Base-by-base conservation (phyloP, 441 rosid genomes). In the Rhodomyrtus psidioides region DNA sequence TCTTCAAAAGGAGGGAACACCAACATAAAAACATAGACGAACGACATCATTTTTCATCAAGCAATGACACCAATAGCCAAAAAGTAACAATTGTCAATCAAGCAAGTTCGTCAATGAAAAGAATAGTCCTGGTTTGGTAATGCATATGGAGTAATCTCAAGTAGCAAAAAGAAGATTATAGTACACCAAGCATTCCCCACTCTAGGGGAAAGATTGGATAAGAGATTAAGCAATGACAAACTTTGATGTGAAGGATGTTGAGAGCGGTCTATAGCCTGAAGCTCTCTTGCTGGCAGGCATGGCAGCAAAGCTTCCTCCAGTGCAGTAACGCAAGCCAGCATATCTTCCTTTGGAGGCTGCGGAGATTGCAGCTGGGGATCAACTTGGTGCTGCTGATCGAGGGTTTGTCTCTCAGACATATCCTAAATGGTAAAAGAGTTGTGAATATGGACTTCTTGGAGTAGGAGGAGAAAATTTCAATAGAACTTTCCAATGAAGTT, bases 221-320 rank as follows among this genome's bases (percentile, higher is more conserved):
- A n/a, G n/a, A 82, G 42, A 34, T 57, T 62, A 39, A 21, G 59
- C 12, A 59, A 54, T 9, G 15, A 89, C 94, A 82, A 21, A 97
- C 99, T 96, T 89, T 95, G 99, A 88, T 97, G 99, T 85, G 99
- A 96, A 88, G 95, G 98, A 82, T 95, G 96, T 9, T 97, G 97
- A 82, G 97, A 97, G 34, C 98, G 98, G 87, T 95, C 97, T 6
- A 95, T 95, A 3, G 97, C 98, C 88, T 97, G 99, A 88, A 97
- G 98, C 92, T 96, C 98, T 88, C 98, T 91, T 62, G 98, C 97
- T 8, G 98, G 98, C 83, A 97, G 91, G 91, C 99, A 97, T 0
- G 98, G 99, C 27, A 97, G 93, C 90, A 97, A 89, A 91, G 97
- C 95, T 28, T 96, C 92, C 91, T 96, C 98, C 58, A 97, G 91